Percentiles rank a stretch among this genome's conserved stretches.
Conservation (phyloP, 768 basidiomycete species). For the Mycena olivaceomarginata region DNA sequence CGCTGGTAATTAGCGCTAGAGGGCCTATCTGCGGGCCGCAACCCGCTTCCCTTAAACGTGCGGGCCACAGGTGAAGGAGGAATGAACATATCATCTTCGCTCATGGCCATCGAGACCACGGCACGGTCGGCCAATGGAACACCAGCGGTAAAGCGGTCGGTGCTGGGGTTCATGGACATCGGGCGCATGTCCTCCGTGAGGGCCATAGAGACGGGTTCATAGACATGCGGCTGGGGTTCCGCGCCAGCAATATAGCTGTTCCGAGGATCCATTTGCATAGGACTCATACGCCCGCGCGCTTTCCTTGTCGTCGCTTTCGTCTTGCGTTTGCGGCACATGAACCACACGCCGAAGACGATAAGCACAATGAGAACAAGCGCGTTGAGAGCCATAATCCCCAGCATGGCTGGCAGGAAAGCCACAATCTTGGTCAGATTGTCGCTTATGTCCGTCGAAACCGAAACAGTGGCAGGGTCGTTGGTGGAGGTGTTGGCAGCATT, state of each 20-base stretch:
- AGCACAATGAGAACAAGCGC: constrained; percentile 80
- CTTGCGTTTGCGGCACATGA: constrained; percentile 70
- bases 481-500: constrained; percentile 66
- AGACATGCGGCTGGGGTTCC: constrained; percentile 64
- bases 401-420: constrained; percentile 81
- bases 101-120: constrained; percentile 43
- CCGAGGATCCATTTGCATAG: constrained; percentile 74
- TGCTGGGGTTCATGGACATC: constrained; percentile 42
- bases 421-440: constrained; percentile 78
- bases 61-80: constrained; percentile 40
- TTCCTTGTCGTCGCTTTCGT: constrained; percentile 53
- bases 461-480: constrained; percentile 65
- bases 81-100: constrained; percentile 41
- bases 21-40: constrained; percentile 39
- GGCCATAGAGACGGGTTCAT: constrained; percentile 85
- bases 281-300: constrained; percentile 68
- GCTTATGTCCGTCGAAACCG: constrained; percentile 75
- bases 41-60: constrained; percentile 42
- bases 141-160: constrained; percentile 41
- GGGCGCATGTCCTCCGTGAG: constrained; percentile 65
- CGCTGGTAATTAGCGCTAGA: constrained; percentile 42
- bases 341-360: constrained; percentile 70
- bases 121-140: constrained; percentile 44
- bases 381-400: constrained; percentile 87
- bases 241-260: constrained; percentile 63